These are phyloP conservation scores for Diutina ranongensis DNA, from an alignment of 1,139 yeast species.

Conservation along the genomic window DNA sequence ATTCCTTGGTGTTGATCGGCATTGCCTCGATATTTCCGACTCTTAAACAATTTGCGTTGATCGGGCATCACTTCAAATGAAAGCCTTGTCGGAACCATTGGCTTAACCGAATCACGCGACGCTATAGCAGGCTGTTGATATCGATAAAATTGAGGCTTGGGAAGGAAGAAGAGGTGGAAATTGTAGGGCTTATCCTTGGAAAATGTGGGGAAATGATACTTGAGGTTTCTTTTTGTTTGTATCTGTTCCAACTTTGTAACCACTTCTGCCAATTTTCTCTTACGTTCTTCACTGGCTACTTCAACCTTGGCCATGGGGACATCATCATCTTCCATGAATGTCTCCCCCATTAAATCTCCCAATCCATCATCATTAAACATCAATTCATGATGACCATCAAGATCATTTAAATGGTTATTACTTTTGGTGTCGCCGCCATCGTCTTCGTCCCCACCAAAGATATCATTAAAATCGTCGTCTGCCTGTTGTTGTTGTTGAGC, in stretches of 20 bases:
- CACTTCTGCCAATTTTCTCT: slow-evolving; percentile 16
- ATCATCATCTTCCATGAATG: not conserved
- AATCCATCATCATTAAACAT: slow-evolving; percentile 30
- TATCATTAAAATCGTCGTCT: slow-evolving; percentile 36
- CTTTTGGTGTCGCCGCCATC: slow-evolving; percentile 7
- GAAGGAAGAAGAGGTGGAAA: slow-evolving; percentile 58
- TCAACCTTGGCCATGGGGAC: slow-evolving; percentile 6
- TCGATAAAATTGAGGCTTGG: slow-evolving; percentile 43
- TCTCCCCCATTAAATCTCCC: slow-evolving; percentile 18
- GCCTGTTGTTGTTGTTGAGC: slow-evolving; percentile 23
- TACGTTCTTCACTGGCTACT: slow-evolving; percentile 15
- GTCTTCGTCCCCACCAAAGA: slow-evolving; percentile 30
- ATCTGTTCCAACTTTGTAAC: slow-evolving; percentile 25
- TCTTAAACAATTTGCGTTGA: slow-evolving; percentile 31
- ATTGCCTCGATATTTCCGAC: slow-evolving; percentile 11
- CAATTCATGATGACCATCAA: slow-evolving; percentile 15
- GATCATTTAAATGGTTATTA: slow-evolving; percentile 12
- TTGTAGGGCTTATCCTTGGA: slow-evolving; percentile 43
- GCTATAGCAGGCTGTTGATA: slow-evolving; percentile 42
- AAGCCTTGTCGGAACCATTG: slow-evolving; percentile 50
- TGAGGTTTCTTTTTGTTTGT: slow-evolving; percentile 24
- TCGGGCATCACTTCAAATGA: slow-evolving; percentile 38
- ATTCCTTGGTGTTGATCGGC: slow-evolving; percentile 9
- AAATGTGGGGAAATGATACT: slow-evolving; percentile 54
- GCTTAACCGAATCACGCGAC: slow-evolving; percentile 26